Conservation (phyloP, 192 early-diverging fungal species). For the Gamsiella multidivaricata region DNA sequence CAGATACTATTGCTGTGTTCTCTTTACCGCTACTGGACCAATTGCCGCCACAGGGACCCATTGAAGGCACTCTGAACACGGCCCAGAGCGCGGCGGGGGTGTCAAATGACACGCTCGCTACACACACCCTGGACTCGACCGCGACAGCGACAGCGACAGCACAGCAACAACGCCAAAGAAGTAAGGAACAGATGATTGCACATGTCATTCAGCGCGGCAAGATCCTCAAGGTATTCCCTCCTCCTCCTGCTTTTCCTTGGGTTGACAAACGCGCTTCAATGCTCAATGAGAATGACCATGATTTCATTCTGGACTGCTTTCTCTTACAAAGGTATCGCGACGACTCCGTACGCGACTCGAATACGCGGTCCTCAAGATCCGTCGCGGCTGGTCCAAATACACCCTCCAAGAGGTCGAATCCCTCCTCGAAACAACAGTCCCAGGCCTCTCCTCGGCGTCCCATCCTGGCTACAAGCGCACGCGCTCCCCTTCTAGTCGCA, state of each 20-base stretch:
- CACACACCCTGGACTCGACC: neutral
- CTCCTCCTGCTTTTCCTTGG: too few relatives aligned
- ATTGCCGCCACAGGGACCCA: too few relatives aligned
- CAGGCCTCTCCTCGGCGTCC: conserved; percentile 5
- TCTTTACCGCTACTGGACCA: too few relatives aligned
- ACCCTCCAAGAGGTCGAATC: conserved; percentile 43
- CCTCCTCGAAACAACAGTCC: conserved; percentile 3
- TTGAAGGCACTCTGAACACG: too few relatives aligned
- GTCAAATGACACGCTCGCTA: neutral
- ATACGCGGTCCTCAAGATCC: conserved; percentile 44
- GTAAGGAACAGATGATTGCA: conserved; percentile 24
- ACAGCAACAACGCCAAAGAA: neutral
- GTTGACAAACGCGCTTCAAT: too few relatives aligned
- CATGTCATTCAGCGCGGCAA: conserved; percentile 26
- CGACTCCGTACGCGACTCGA: conserved; percentile 40
- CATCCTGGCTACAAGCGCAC: conserved; percentile 8
- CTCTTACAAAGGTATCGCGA: conserved; percentile 17
- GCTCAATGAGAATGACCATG: too few relatives aligned
- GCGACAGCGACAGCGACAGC: neutral
- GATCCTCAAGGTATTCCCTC: conserved; percentile 30
- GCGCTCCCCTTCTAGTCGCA: neutral
- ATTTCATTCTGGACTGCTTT: conserved; percentile 1
- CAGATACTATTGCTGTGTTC: too few relatives aligned
- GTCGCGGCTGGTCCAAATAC: conserved; percentile 45
- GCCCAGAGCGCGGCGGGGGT: too few relatives aligned